Percentiles rank a stretch among this genome's conserved stretches.
Evolutionary conservation across 306 rosid genomes (phyloP).

Genomic region (Inga laurina): DNA sequence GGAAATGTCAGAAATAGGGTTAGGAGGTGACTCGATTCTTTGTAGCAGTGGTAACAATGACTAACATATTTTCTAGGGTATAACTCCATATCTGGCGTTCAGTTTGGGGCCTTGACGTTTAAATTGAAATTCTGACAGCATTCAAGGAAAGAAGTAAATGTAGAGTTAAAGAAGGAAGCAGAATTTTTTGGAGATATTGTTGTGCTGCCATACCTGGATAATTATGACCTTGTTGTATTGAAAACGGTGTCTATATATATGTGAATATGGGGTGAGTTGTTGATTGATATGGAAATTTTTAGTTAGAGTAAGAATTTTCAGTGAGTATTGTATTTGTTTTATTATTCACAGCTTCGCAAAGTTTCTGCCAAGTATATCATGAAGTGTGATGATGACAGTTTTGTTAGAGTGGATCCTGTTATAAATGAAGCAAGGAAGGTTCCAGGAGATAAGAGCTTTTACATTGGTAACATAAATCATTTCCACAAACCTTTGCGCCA

Average conservation of each 20-base stretch:
- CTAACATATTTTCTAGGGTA: constrained; percentile 3
- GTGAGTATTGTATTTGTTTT: neutral
- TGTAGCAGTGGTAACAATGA: constrained; percentile 68
- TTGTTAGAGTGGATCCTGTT: constrained; percentile 75
- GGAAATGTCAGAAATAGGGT: neutral
- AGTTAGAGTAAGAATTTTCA: neutral
- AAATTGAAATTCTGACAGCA: constrained; percentile 57
- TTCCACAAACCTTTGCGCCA: constrained; percentile 76
- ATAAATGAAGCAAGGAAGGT: constrained; percentile 60
- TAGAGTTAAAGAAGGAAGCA: constrained; percentile 81
- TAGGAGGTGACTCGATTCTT: constrained; percentile 62
- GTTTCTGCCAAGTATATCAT: constrained; percentile 73
- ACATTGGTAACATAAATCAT: constrained; percentile 84
- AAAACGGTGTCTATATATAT: constrained; percentile 75
- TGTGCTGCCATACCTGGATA: constrained; percentile 86
- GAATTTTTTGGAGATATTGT: constrained; percentile 89
- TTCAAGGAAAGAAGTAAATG: constrained; percentile 67
- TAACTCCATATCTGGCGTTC: neutral
- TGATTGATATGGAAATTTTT: constrained; percentile 6
- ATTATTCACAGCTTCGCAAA: constrained; percentile 58
- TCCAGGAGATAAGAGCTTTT: constrained; percentile 55
- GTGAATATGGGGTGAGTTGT: constrained; percentile 89
- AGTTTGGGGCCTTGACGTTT: constrained; percentile 24
- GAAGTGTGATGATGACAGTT: constrained; percentile 95
- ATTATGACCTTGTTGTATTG: constrained; percentile 86